A percentile compares a stretch with the other conserved stretches of the same genome.
These are phyloP conservation scores for Aspergillus incahuasiensis DNA, from an alignment of 495 filamentous ascomycete genomes.

Conservation along the genomic window DNA sequence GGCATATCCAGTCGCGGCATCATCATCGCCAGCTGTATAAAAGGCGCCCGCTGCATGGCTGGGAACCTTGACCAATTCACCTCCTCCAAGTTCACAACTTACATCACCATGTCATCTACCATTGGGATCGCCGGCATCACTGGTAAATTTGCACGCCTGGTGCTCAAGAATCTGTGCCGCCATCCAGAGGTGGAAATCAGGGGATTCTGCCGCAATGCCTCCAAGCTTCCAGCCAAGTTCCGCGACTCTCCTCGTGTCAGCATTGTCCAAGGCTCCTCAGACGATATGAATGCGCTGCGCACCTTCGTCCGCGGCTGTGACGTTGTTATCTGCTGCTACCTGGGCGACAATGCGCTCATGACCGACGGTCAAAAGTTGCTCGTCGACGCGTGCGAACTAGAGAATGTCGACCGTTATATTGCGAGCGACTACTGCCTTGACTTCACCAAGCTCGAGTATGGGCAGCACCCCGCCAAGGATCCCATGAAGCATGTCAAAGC, in stretches of 20 bases:
- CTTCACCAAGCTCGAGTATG: constrained; percentile 31
- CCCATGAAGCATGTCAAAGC: constrained; percentile 38
- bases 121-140: constrained; percentile 19
- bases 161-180: constrained; percentile 7
- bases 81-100: no score
- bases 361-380: constrained; percentile 39
- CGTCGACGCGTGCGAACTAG: constrained; percentile 40
- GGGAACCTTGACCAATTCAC: no score
- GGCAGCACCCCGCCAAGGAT: constrained; percentile 39
- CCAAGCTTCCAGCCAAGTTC: not conserved
- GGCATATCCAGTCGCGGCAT: no score
- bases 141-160: constrained; percentile 14
- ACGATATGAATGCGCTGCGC: constrained; percentile 1
- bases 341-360: constrained; percentile 41
- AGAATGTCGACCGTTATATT: constrained; percentile 36
- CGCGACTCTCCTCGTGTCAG: not conserved
- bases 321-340: constrained; percentile 40
- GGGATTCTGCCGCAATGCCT: not conserved
- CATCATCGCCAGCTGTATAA: no score
- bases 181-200: not conserved
- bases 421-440: constrained; percentile 42
- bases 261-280: not conserved
- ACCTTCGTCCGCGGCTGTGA: constrained; percentile 13
- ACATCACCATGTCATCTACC: no score
- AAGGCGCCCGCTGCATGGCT: no score